Evolutionary conservation across 2,329 filamentous ascomycete species (phyloP).

Genomic region (Sporothrix humicola): DNA sequence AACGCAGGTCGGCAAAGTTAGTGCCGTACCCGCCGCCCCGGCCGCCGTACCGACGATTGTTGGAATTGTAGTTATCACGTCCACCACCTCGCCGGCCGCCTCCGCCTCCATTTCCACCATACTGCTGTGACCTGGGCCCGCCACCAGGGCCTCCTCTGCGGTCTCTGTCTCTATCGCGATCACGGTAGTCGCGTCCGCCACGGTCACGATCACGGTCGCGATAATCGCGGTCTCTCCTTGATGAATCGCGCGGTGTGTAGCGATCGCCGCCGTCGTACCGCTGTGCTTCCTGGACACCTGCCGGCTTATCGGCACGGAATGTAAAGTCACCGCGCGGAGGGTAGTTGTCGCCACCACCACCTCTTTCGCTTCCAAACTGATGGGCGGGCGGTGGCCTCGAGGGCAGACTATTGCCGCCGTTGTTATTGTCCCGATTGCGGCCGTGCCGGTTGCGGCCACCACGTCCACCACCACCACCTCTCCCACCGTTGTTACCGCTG

Average conservation of each 20-base stretch:
- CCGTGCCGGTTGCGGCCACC: slow-evolving; percentile 23
- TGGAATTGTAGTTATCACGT: slow-evolving; percentile 28
- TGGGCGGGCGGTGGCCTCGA: slow-evolving; percentile 3
- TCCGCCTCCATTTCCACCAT: slow-evolving; percentile 1
- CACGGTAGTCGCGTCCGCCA: slow-evolving; percentile 27
- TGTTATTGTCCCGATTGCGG: slow-evolving; percentile 23
- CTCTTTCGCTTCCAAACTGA: background rate
- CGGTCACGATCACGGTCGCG: slow-evolving; percentile 20
- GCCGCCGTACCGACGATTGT: slow-evolving; percentile 27
- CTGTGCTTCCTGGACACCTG: slow-evolving; percentile 56
- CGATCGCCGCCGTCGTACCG: slow-evolving; percentile 55
- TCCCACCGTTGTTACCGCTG: slow-evolving; percentile 25
- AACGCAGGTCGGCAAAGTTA: slow-evolving; percentile 43
- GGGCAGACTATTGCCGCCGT: slow-evolving; percentile 11
- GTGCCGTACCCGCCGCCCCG: slow-evolving; percentile 26
- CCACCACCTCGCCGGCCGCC: slow-evolving; percentile 22
- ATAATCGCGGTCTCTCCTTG: slow-evolving; percentile 34
- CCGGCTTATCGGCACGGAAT: slow-evolving; percentile 60
- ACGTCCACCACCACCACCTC: slow-evolving; percentile 5
- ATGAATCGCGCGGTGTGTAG: slow-evolving; percentile 45
- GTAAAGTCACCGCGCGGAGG: slow-evolving; percentile 60
- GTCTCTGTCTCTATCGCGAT: slow-evolving; percentile 16
- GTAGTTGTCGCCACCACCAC: slow-evolving; percentile 9
- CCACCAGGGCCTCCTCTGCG: slow-evolving; percentile 5
- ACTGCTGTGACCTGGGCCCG: slow-evolving; percentile 33